Evolutionary conservation across 352 stramenopile species (phyloP), one percentile per base, ranked within the genome.

Genomic region (Globisporangium barbulae): DNA sequence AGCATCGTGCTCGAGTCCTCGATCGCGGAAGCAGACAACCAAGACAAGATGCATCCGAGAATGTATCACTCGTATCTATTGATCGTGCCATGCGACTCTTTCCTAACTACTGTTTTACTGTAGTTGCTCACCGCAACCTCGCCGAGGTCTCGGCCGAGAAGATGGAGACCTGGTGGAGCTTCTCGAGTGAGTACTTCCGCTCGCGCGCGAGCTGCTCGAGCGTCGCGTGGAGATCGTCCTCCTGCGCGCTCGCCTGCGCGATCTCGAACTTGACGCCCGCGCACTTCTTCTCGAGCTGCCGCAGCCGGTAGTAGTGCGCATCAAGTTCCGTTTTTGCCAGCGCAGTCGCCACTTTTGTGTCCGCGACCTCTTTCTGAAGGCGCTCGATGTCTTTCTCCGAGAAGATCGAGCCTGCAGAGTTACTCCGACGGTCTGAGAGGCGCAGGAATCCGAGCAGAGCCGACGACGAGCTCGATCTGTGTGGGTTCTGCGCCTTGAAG

Each of bases 181-280:
- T 76, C n/a, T 77, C 74, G 47, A 83, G 69, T 12, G 77, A 83
- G 45, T 67, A 73, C 39, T 71, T 64, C 19, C 78, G 71, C 61
- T 85, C 79, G 37, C 59, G 66, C 41, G 66, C 71, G 22, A 89
- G 47, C 33, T 90, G 81, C 53, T 76, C 73, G 19, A 90, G 65
- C 50, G 74, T 84, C 5, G 73, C 76, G 52, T 77, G 72, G 35
- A 91, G 59, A 50, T 89, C 81, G 69, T 90, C 82, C 57, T 91
- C 82, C 28, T 88, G 70, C 30, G 78, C 70, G 42, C 76, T 80
- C 35, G 79, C 72, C 61, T 88, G 78, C 0, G 79, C 80, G 48
- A 91, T 78, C 53, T 86, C 76, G 45, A 91, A 71, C 70, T 91
- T 91, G 63, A 88, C 53, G 53, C 62, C 64, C 17, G 72, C 76